Conservation (phyloP, 1,284 basidiomycete genomes). For the Melampsora americana region DNA sequence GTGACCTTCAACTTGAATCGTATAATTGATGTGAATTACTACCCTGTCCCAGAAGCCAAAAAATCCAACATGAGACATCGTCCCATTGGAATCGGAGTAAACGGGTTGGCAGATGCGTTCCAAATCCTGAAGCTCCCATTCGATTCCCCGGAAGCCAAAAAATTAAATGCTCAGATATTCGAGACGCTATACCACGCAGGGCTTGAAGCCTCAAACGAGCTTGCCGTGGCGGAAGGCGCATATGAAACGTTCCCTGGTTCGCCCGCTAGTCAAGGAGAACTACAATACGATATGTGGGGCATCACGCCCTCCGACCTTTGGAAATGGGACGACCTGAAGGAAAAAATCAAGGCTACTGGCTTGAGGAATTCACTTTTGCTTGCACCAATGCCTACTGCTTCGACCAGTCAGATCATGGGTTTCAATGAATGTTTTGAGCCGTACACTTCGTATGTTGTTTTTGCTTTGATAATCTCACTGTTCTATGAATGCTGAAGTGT, state of each 20-base stretch:
- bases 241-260: conserved; percentile 92
- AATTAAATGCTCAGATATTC: conserved; percentile 92
- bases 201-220: conserved; percentile 84
- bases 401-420: conserved; percentile 95
- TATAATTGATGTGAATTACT: conserved; percentile 88
- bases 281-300: conserved; percentile 95
- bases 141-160: conserved; percentile 80
- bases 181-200: conserved; percentile 99
- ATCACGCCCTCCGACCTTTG: conserved; percentile 87
- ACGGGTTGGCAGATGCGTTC: conserved; percentile 97
- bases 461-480: neutral
- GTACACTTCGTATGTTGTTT: conserved; percentile 70
- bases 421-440: conserved; percentile 99
- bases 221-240: conserved; percentile 75
- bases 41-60: conserved; percentile 85
- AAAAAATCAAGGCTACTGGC: conserved; percentile 79
- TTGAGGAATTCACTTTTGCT: conserved; percentile 90
- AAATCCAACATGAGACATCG: conserved; percentile 96
- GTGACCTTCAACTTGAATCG: conserved; percentile 89
- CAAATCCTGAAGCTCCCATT: conserved; percentile 96
- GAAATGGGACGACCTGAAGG: conserved; percentile 90
- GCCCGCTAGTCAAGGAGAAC: conserved; percentile 78
- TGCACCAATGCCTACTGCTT: conserved; percentile 98
- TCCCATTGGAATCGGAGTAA: conserved; percentile 95
- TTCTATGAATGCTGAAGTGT: conserved; percentile 17